Evolutionary conservation across 768 basidiomycete genomes (phyloP), one percentile per base, ranked within the genome.

Genomic region (Suillus cothurnatus): DNA sequence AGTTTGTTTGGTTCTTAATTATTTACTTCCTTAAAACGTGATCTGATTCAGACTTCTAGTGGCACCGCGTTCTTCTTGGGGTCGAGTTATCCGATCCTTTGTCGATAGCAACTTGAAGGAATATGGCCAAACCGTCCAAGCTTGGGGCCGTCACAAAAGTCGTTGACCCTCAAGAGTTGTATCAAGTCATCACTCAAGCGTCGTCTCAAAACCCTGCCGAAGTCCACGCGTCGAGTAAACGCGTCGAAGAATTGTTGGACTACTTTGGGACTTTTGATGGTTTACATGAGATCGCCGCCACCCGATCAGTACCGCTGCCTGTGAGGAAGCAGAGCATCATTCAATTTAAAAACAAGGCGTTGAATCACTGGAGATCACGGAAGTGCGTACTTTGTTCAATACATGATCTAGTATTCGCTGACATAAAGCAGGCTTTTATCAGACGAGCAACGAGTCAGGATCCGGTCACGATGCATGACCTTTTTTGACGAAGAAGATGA

Each of bases 321-420:
- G 84, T 95, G 59, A 87, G 94, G 49, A 85, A 91, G 69, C 91
- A 92, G 74, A 88, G 91, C 31, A 92, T 94, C 67, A 91, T 96
- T 63, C 93, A 94, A 71, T 91, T 95, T 80, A 96, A 96, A 79
- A 96, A 95, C 70, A 82, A 84, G 1, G 89, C 88, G 3, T 74
- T 88, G 4, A 78, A 78, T 58, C 89, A 92, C 71, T 97, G 95
- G 95, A 82, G 85, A 72, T 89, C 88, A 38, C 79, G 88, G 79
- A 93, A 87, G 93, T 92, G 68, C 72, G 84, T 68, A 28, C 21
- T 58, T 41, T 43, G 53, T 58, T 23, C 12, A 43, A 41, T 19
- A 43, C 12, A 21, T 50, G 41, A 63, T 61, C 15, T 17, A 14
- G 38, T 39, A 39, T 50, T 64, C 63, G 61, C 66, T 73, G 43